phyloP scores from a whole-genome alignment of 2,329 filamentous ascomycete genomes.

The Fusarium sp. region DNA sequence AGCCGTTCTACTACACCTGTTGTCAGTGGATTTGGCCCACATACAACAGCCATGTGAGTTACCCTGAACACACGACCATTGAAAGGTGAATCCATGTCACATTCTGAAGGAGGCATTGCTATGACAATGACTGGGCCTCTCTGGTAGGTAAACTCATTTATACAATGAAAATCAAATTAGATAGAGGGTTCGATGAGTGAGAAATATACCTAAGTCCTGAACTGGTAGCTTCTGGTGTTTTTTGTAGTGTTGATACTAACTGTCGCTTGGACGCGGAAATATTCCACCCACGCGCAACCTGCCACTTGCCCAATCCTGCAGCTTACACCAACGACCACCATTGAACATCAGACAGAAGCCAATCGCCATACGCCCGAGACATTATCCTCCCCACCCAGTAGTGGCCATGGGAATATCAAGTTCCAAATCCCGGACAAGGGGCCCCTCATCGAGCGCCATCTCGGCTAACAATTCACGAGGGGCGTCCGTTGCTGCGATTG shows the following conservation, averaged over 20 bases:
- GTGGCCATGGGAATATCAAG: slow-evolving; percentile 22
- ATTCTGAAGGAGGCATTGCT: neutral
- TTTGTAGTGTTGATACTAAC: neutral
- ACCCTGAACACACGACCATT: neutral
- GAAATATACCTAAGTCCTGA: too few species aligned
- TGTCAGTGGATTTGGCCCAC: neutral
- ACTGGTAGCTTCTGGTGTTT: neutral
- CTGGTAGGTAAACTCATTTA: neutral
- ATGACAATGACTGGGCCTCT: neutral
- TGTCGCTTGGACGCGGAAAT: neutral
- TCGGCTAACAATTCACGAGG: slow-evolving; percentile 21
- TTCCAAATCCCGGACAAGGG: slow-evolving; percentile 7
- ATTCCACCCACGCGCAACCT: neutral
- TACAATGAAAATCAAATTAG: neutral
- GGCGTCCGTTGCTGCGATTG: slow-evolving; percentile 21
- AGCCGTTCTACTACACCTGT: neutral
- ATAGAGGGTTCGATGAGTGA: neutral
- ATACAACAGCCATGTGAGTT: neutral
- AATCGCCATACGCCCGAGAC: neutral
- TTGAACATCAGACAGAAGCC: neutral
- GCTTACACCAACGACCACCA: neutral
- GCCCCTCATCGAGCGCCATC: slow-evolving; percentile 6
- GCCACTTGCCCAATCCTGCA: neutral
- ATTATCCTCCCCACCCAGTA: neutral
- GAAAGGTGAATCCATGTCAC: neutral